phyloP scores from a whole-genome alignment of 163 green algal genomes.

The Scenedesmus sp. region DNA sequence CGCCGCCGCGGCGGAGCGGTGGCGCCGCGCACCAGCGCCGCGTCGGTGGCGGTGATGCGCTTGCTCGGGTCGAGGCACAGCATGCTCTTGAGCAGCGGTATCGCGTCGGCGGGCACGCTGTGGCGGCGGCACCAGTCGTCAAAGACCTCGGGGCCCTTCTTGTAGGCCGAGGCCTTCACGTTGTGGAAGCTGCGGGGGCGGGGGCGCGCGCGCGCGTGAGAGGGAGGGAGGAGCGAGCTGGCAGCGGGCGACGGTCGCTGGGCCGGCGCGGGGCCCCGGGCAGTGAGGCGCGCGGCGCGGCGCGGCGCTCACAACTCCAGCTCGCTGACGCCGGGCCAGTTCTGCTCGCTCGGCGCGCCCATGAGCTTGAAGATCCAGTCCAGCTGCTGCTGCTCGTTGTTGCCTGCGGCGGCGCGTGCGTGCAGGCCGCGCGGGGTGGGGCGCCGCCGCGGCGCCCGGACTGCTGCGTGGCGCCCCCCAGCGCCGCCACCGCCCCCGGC shows the following conservation, averaged over 20 bases:
- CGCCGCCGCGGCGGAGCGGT: not conserved
- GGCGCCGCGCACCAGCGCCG: constrained; percentile 49
- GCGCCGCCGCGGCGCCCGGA: not conserved
- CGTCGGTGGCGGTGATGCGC: constrained; percentile 66
- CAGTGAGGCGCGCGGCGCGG: too few species aligned
- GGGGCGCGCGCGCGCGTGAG: not conserved
- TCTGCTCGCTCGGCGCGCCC: constrained; percentile 74
- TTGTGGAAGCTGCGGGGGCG: constrained; percentile 4
- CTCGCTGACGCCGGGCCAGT: constrained; percentile 70
- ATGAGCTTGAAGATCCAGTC: constrained; percentile 81
- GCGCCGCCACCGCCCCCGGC: not conserved
- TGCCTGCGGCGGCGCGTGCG: too few species aligned
- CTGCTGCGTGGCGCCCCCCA: too few species aligned
- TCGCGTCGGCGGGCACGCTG: constrained; percentile 56
- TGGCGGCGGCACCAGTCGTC: constrained; percentile 21
- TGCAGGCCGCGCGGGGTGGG: not conserved
- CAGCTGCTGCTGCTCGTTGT: constrained; percentile 82
- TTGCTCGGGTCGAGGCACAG: constrained; percentile 74
- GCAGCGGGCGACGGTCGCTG: too few species aligned
- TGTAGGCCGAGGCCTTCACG: constrained; percentile 8
- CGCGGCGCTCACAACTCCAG: constrained; percentile 39
- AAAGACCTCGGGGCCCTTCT: not conserved
- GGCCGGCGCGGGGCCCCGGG: too few species aligned
- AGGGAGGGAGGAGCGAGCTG: not conserved
- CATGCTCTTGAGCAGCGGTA: constrained; percentile 79